Base-by-base conservation (phyloP, 2,329 filamentous ascomycete genomes). In the Diaporthe sp. region DNA sequence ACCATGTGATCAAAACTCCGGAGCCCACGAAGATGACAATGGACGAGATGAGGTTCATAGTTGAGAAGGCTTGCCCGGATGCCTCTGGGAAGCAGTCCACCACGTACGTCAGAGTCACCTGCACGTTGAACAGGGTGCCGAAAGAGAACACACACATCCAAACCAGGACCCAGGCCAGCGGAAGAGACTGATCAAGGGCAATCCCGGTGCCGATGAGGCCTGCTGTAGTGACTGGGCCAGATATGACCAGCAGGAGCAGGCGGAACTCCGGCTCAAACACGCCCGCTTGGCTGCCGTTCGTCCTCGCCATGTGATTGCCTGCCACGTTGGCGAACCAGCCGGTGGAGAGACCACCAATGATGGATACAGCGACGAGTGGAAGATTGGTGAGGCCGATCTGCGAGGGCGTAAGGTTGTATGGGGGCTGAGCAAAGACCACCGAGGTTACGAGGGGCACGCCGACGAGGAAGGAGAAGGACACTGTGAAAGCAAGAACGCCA, bases 181-280 rank as follows among this genome's bases (percentile, higher is more conserved):
- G 34, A 22, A 51, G 42, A 15, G 15, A 13, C 58, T 73, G 57
- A 51, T n/a, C 28, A 7, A 73, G 44, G 57, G 71, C 31, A 28
- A 59, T 57, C 7, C 28, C 57, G 42, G 62, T 57, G 17, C 71
- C 71, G 58, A 73, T 13, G 28, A 73, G 58, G 57, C 71, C 71
- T 58, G 62, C 57, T 34, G 46, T 61, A 7, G 58, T 73, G 58
- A 67, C 55, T 46, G 71, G 71, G 5, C 59, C 39, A 49, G 71
- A 39, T 34, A 73, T 19, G 19, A 28, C 19, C n/a, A 73, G 71
- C 58, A 67, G 37, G 22, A 73, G 8, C 51, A 73, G 39, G 19
- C 71, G 71, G 71, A 73, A 73, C 71, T 73, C 71, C 6, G 71
- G 71, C 71, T 73, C 71, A 51, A 61, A 39, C 13, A 73, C 44